Evolutionary conservation across 495 filamentous ascomycete genomes (phyloP), one percentile per base, ranked within the genome.

Genomic region (Penicillium cosmopolitanum): DNA sequence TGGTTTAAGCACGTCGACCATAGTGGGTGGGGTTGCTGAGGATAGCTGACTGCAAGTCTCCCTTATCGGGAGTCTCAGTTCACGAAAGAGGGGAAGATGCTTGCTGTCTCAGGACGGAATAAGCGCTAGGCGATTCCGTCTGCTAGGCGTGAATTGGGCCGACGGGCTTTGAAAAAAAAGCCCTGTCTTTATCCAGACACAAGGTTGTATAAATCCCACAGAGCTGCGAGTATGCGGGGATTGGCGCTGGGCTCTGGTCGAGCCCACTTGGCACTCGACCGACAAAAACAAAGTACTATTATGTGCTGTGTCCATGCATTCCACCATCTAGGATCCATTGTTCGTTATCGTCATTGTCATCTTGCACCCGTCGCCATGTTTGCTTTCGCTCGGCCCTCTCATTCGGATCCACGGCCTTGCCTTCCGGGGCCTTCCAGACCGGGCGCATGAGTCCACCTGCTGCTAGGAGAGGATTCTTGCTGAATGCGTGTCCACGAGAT

Each of bases 301-400:
- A 57, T 25, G 50, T 56, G 18, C 52, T 66, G 38, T 75, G 67
- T 7, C 91, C 90, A 72, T 89, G 86, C 5, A 85, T 66, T 11
- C 94, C 90, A 0, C 94, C 94, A 73, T 97, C 89, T 5, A 97
- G 74, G 60, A 97, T 97, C 75, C 93, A 87, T n/a, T 82, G 84
- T 74, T 97, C 94, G 64, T 97, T 97, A 70, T 97, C 87, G 51
- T 93, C 89, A 40, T 86, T 79, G 65, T 96, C 91, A 74, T 97
- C 92, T 69, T 98, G 96, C 1, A 97, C 94, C 60, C 92, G 85
- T 50, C 93, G 80, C 95, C 94, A 97, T 3, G 82, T 84, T 57
- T 80, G 80, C 50, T 76, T 83, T 69, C 66, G 55, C 62, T 82
- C 72, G 55, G 70, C 76, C 57, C 74, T 67, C 66, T 67, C 58